A percentile compares a stretch with the other conserved stretches of the same genome.
phyloP scores from a whole-genome alignment of 352 stramenopile genomes.

The Globisporangium nagaii region DNA sequence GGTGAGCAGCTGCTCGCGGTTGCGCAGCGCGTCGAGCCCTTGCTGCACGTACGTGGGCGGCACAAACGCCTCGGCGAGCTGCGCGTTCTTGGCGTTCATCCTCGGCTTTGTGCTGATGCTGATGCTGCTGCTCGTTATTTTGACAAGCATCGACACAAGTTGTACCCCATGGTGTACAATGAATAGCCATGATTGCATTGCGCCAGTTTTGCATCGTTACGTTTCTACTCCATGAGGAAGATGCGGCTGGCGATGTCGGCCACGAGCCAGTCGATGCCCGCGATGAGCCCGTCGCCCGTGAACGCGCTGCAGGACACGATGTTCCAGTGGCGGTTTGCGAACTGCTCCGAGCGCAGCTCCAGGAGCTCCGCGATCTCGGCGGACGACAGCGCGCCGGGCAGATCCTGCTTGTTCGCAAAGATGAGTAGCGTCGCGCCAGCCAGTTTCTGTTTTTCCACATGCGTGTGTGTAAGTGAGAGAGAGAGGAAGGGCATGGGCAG shows the following conservation, averaged over 20 bases:
- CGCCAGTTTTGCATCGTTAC: background rate
- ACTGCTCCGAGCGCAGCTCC: slow-evolving; percentile 74
- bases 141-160: background rate
- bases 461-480: background rate
- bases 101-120: background rate
- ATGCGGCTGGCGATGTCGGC: slow-evolving; percentile 94
- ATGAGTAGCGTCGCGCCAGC: slow-evolving; percentile 95
- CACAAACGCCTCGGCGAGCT: slow-evolving; percentile 54
- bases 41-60: slow-evolving; percentile 74
- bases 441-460: background rate
- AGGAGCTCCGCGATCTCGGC: slow-evolving; percentile 91
- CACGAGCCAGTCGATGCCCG: slow-evolving; percentile 98
- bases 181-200: too few relatives aligned
- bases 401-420: slow-evolving; percentile 99
- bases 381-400: slow-evolving; percentile 87
- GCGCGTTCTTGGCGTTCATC: slow-evolving; percentile 47
- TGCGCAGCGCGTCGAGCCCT: slow-evolving; percentile 53
- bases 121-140: too few relatives aligned
- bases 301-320: slow-evolving; percentile 97
- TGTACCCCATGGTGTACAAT: background rate
- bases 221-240: slow-evolving; percentile 65
- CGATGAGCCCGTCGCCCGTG: slow-evolving; percentile 91
- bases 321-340: slow-evolving; percentile 82
- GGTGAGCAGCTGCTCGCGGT: slow-evolving; percentile 66
- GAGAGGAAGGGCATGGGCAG: too few relatives aligned